These are phyloP conservation scores for Curvularia hawaiiensis DNA, from an alignment of 2,329 filamentous ascomycete genomes.

Conservation along the genomic window DNA sequence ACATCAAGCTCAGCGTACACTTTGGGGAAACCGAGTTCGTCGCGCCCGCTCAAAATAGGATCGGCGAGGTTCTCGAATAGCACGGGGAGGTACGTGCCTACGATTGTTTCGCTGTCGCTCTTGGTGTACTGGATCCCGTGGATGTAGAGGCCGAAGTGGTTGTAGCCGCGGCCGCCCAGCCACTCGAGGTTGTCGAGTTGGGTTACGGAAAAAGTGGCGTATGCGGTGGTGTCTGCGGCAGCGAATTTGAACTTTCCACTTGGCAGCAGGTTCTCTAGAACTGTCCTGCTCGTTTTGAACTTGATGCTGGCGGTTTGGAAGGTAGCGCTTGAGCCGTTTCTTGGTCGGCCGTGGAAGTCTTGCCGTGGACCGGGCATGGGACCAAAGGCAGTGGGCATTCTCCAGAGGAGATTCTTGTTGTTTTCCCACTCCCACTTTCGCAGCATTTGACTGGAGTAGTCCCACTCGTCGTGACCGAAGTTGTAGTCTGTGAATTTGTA, in stretches of 20 bases:
- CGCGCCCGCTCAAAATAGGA: conserved; percentile 63
- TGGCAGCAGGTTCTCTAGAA: conserved; percentile 50
- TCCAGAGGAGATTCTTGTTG: conserved; percentile 40
- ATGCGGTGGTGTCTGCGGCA: conserved; percentile 45
- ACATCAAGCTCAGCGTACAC: conserved; percentile 59
- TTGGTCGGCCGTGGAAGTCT: conserved; percentile 27
- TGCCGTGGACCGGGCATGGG: conserved; percentile 50
- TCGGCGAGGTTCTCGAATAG: conserved; percentile 65
- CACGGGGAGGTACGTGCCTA: conserved; percentile 61
- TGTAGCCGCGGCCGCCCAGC: conserved; percentile 65
- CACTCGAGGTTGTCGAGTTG: conserved; percentile 59
- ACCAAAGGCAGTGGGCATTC: conserved; percentile 53
- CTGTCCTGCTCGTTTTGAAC: conserved; percentile 49
- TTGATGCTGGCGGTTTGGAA: conserved; percentile 49
- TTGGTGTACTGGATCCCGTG: conserved; percentile 65
- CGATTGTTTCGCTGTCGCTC: conserved; percentile 53
- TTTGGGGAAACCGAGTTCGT: conserved; percentile 68
- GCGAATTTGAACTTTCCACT: conserved; percentile 44
- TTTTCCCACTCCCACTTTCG: conserved; percentile 58
- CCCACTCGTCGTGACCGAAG: conserved; percentile 64
- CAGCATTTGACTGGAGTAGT: conserved; percentile 58
- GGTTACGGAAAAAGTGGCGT: conserved; percentile 48
- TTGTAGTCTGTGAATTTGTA: conserved; percentile 56
- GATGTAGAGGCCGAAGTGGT: conserved; percentile 64
- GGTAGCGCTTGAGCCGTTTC: conserved; percentile 32